These are phyloP conservation scores for Cryomyces antarcticus DNA, from an alignment of 495 filamentous ascomycete species.

Conservation along the genomic window DNA sequence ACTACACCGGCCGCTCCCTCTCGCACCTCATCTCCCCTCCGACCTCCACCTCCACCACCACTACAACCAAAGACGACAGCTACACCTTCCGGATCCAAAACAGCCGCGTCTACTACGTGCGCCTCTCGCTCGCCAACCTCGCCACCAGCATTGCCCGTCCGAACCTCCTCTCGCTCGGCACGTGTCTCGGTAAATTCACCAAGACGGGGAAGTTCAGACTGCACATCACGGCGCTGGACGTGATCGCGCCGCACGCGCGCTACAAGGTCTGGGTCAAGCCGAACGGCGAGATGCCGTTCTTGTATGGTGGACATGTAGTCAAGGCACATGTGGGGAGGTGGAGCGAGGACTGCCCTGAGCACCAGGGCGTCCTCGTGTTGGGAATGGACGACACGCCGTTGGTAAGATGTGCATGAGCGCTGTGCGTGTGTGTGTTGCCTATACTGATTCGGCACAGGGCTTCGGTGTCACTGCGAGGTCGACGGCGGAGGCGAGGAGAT, in stretches of 20 bases:
- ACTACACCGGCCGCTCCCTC: slow-evolving; percentile 61
- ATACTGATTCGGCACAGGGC: slow-evolving; percentile 22
- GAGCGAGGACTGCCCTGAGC: slow-evolving; percentile 69
- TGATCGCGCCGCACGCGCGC: slow-evolving; percentile 71
- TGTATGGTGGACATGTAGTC: slow-evolving; percentile 76
- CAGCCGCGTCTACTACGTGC: slow-evolving; percentile 70
- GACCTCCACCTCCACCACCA: slow-evolving; percentile 27
- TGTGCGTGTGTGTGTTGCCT: background rate
- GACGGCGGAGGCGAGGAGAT: slow-evolving; percentile 53
- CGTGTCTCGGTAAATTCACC: slow-evolving; percentile 73
- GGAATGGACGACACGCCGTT: slow-evolving; percentile 58
- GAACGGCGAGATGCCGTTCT: slow-evolving; percentile 88
- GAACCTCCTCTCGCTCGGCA: slow-evolving; percentile 65
- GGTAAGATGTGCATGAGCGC: slow-evolving; percentile 20
- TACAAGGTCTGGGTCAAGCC: slow-evolving; percentile 90
- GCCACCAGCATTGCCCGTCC: slow-evolving; percentile 63
- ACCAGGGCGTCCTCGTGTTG: slow-evolving; percentile 56
- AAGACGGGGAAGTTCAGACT: slow-evolving; percentile 81
- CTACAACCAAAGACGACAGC: slow-evolving; percentile 39
- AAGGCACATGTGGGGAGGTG: slow-evolving; percentile 84
- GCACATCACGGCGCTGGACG: slow-evolving; percentile 65
- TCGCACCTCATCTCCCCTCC: slow-evolving; percentile 60
- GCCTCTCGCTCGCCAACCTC: slow-evolving; percentile 71
- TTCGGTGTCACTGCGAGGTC: slow-evolving; percentile 73
- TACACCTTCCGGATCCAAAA: slow-evolving; percentile 75